Evolutionary conservation across 2,329 filamentous ascomycete species (phyloP).

Genomic region (Scortechinia acanthostroma): DNA sequence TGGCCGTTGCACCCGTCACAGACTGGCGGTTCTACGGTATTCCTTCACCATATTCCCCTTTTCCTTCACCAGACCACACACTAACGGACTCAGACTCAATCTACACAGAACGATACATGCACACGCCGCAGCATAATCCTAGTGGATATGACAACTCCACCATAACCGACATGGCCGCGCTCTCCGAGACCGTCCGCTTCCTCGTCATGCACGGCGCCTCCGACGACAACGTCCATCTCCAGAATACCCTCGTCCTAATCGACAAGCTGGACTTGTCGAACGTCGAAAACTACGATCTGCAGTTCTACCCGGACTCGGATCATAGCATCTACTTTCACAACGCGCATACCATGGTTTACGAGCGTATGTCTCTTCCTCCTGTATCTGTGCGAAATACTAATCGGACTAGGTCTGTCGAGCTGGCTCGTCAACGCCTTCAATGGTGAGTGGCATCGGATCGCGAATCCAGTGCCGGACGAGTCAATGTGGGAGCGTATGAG

Average conservation of each 20-base stretch:
- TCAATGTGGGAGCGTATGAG: neutral
- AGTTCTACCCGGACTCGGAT: conserved; percentile 93
- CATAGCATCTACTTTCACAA: conserved; percentile 94
- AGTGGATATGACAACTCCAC: conserved; percentile 70
- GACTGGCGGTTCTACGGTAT: conserved; percentile 95
- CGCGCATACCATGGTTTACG: conserved; percentile 83
- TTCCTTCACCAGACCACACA: no score
- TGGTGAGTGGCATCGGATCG: conserved; percentile 65
- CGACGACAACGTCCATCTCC: conserved; percentile 96
- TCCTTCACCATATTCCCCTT: no score
- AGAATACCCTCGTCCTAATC: conserved; percentile 81
- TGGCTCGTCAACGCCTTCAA: conserved; percentile 98
- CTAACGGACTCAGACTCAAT: no score
- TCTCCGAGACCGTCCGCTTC: conserved; percentile 72
- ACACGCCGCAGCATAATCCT: conserved; percentile 77
- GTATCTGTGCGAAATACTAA: neutral
- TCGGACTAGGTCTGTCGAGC: conserved; percentile 62
- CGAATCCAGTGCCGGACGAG: neutral
- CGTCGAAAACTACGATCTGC: conserved; percentile 83
- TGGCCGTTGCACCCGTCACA: conserved; percentile 94
- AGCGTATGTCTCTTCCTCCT: conserved; percentile 57
- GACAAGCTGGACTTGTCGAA: conserved; percentile 77
- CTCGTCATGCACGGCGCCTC: conserved; percentile 92
- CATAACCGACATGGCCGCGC: conserved; percentile 67
- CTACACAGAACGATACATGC: conserved; percentile 97